phyloP scores from a whole-genome alignment of 768 basidiomycete species.

The Panaeolus papilionaceus region DNA sequence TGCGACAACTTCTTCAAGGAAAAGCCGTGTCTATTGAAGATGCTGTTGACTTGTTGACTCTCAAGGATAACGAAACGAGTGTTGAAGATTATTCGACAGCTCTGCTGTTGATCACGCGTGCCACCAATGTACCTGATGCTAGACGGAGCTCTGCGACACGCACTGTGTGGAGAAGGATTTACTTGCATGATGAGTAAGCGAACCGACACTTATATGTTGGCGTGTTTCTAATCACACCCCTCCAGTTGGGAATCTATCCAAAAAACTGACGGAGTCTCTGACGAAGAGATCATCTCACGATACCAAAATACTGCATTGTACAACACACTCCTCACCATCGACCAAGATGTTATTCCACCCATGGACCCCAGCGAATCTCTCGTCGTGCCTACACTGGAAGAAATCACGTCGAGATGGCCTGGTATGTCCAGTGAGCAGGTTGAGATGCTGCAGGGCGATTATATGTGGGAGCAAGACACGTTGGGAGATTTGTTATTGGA shows the following conservation, averaged over 20 bases:
- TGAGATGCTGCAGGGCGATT: constrained; percentile 64
- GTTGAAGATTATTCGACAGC: constrained; percentile 73
- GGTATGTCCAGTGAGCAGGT: constrained; percentile 73
- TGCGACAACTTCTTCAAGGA: constrained; percentile 75
- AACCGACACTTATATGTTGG: not conserved
- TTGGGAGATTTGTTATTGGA: constrained; percentile 65
- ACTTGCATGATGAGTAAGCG: constrained; percentile 86
- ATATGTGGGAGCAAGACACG: constrained; percentile 61
- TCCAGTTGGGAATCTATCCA: constrained; percentile 82
- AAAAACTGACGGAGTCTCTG: constrained; percentile 76
- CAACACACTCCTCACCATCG: constrained; percentile 58
- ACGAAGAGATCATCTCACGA: constrained; percentile 76
- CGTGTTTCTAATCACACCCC: constrained; percentile 12
- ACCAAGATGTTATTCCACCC: constrained; percentile 53
- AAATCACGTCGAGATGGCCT: constrained; percentile 76
- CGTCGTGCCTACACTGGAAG: constrained; percentile 58
- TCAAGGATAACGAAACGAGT: constrained; percentile 76
- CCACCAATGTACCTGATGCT: constrained; percentile 67
- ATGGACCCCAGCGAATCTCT: constrained; percentile 65
- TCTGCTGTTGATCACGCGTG: constrained; percentile 66
- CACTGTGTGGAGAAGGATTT: constrained; percentile 87
- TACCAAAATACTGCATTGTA: constrained; percentile 80
- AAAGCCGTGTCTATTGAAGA: constrained; percentile 80
- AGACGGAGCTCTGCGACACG: constrained; percentile 73
- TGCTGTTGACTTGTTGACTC: constrained; percentile 79